phyloP scores from a whole-genome alignment of 2,329 filamentous ascomycete species.

The Xylaria sp. region DNA sequence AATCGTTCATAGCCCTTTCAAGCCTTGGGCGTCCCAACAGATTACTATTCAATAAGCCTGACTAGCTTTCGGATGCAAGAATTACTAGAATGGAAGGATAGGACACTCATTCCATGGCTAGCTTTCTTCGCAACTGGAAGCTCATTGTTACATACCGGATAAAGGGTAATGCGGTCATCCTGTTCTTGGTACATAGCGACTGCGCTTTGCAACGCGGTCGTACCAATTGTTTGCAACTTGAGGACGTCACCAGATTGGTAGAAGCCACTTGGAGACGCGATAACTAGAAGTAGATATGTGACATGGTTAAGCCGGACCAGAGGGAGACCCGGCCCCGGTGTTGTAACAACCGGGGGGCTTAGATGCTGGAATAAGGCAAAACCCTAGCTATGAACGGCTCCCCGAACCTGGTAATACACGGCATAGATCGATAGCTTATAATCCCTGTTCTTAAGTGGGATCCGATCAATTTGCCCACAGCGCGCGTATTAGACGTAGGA shows the following conservation, averaged over 20 bases:
- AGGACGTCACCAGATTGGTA: not conserved
- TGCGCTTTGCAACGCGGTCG: not conserved
- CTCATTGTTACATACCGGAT: slow-evolving; percentile 14
- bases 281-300: slow-evolving; percentile 1
- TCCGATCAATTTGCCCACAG: slow-evolving; percentile 22
- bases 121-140: slow-evolving; percentile 2
- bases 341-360: slow-evolving; percentile 12
- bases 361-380: slow-evolving; percentile 7
- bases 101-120: not conserved
- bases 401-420: slow-evolving; percentile 11
- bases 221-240: not conserved
- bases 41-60: not conserved
- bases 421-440: slow-evolving; percentile 7
- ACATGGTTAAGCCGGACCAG: slow-evolving; percentile 18
- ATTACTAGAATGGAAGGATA: slow-evolving; percentile 11
- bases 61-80: not conserved
- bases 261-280: slow-evolving; percentile 8
- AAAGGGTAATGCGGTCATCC: slow-evolving; percentile 1
- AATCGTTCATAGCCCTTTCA: slow-evolving; percentile 3
- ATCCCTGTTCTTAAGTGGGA: slow-evolving; percentile 8
- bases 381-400: not conserved
- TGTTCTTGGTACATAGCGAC: not conserved
- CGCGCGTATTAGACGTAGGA: not conserved
- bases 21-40: not conserved
- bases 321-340: slow-evolving; percentile 3